Percentiles rank a stretch among this genome's conserved stretches.
Conservation (phyloP, 179 eudicot species). For the Monotropa hypopitys region DNA sequence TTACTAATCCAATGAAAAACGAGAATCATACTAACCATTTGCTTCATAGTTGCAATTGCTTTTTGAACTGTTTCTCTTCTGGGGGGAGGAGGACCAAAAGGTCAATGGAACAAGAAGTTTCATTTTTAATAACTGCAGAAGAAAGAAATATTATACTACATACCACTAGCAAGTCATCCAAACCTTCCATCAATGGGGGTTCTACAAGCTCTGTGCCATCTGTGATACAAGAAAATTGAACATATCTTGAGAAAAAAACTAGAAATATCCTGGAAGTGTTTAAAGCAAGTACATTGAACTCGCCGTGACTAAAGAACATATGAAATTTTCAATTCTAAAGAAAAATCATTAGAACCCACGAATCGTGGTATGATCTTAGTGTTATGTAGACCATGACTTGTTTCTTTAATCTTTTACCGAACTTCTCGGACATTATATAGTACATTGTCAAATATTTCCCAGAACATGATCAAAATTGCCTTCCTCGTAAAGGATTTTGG, state of each 20-base stretch:
- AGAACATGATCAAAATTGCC: neutral
- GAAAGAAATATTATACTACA: constrained; percentile 14
- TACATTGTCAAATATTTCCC: neutral
- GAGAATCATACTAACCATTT: constrained; percentile 41
- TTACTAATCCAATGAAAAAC: neutral
- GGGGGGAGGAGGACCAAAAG: neutral
- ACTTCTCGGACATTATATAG: neutral
- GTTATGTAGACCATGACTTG: neutral
- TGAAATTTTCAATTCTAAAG: neutral
- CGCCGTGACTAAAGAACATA: neutral
- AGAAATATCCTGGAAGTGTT: neutral
- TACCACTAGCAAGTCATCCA: constrained; percentile 54
- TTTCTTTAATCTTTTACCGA: no score
- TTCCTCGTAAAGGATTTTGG: neutral
- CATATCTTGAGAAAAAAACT: neutral
- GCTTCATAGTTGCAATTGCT: constrained; percentile 28
- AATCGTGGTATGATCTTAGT: neutral
- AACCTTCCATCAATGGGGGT: constrained; percentile 72
- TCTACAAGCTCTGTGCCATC: constrained; percentile 9
- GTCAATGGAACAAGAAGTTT: constrained; percentile 8
- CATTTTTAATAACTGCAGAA: neutral
- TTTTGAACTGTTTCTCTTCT: constrained; percentile 27
- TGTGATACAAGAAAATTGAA: neutral
- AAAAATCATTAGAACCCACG: neutral
- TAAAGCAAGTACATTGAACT: neutral